Evolutionary conservation across 805 yeast species (phyloP), one percentile per base, ranked within the genome.

Genomic region (Wickerhamiella hasegawae): DNA sequence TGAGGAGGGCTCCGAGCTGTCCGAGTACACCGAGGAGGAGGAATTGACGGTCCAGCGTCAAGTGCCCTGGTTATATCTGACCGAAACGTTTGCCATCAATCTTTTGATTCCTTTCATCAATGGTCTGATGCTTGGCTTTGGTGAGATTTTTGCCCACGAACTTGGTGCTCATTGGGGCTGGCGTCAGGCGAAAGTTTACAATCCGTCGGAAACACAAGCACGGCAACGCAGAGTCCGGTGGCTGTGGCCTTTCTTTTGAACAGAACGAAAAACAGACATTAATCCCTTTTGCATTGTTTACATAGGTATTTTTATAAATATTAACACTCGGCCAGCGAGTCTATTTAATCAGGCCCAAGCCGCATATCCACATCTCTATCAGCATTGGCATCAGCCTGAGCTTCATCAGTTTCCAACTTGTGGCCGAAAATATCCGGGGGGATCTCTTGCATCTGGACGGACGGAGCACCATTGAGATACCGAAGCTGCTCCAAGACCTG

Each of bases 81-180:
- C 38, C 3, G 18, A 25, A 4, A 28, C 41, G 11, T 28, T 45
- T 6, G 49, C 84, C 2, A 72, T 87, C 42, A 87, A 87, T 46
- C 57, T 87, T 45, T 52, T 84, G 1, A 58, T 87, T 31, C 97
- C 97, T 2, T 84, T 87, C 49, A 63, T 87, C 45, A 87, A 87
- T 49, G 97, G 97, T 6, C 62, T 87, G 57, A 85, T 85, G 94
- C 67, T 87, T 34, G 97, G 97, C 0, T 83, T 87, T 53, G 97
- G 97, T 2, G 97, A 87, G 60, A 74, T 87, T 16, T 61, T 82
- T 39, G 97, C 97, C 6, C 95, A 85, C 53, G 96, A 87, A 49
- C 58, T 87, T 28, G 93, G 94, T 4, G 80, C 81, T 61, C 65
- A 66, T 32, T 76, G 71, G 58, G 74, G 81, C 31, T 79, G 90